These are phyloP conservation scores for Dictyostelium purpureum DNA, from an alignment of 78 protist genomes.

Conservation along the genomic window DNA sequence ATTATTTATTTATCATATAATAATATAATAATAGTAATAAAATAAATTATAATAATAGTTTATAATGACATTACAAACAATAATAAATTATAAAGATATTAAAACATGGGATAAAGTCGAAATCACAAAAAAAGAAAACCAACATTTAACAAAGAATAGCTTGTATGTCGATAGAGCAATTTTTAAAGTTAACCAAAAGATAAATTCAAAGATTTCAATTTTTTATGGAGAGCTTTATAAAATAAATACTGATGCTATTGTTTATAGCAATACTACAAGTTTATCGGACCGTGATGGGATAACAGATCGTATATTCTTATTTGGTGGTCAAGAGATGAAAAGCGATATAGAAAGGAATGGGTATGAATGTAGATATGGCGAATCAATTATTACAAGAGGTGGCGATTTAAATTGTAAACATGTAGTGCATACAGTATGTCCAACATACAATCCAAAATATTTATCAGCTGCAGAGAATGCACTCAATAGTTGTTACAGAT, in stretches of 20 bases:
- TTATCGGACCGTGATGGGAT: not conserved
- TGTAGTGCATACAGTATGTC: constrained; percentile 41
- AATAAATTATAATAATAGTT: no score
- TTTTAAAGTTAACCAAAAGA: not conserved
- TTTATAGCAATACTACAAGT: constrained; percentile 14
- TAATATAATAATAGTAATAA: no score
- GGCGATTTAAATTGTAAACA: constrained; percentile 18
- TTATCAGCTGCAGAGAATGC: constrained; percentile 57
- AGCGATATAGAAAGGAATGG: not conserved
- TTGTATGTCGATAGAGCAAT: not conserved
- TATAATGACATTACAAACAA: no score
- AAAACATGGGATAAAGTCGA: not conserved
- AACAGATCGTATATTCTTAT: not conserved
- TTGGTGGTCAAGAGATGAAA: constrained; percentile 25
- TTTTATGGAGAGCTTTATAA: constrained; percentile 57
- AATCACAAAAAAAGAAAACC: no score
- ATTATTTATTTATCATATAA: no score
- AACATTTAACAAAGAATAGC: not conserved
- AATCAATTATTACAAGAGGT: not conserved
- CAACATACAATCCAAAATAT: constrained; percentile 31
- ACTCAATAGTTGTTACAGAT: constrained; percentile 40
- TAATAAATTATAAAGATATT: not conserved
- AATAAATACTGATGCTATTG: constrained; percentile 10
- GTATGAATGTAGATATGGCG: constrained; percentile 15
- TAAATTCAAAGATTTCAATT: constrained; percentile 17